These are phyloP conservation scores for Prunus padus DNA, from an alignment of 306 rosid species.

Conservation along the genomic window DNA sequence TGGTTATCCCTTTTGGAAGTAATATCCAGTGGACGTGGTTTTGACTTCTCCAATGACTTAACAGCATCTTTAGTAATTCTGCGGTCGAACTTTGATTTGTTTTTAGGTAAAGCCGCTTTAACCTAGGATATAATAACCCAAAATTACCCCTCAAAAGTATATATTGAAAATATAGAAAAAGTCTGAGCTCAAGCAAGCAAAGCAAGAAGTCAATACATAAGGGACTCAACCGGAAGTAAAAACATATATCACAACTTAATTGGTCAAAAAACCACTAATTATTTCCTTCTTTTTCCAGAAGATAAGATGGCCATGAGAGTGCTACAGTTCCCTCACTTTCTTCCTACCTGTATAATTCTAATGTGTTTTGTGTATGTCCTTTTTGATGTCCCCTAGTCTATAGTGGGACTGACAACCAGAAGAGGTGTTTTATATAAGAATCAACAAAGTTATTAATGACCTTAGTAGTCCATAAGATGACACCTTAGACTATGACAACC, in stretches of 20 bases:
- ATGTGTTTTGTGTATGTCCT: neutral
- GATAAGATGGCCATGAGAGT: neutral
- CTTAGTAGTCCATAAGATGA: neutral
- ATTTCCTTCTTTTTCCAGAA: neutral
- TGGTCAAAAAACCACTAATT: neutral
- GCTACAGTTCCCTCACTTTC: neutral
- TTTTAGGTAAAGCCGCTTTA: neutral
- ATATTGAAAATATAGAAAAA: neutral
- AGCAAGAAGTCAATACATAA: too few relatives aligned
- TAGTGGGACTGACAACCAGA: neutral
- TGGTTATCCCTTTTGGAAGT: constrained; percentile 13
- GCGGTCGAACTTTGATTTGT: constrained; percentile 10
- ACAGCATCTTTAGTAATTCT: constrained; percentile 8
- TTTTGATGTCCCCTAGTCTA: neutral
- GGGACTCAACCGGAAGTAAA: neutral
- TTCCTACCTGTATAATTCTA: neutral
- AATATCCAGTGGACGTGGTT: neutral
- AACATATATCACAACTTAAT: neutral
- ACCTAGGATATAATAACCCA: constrained; percentile 19
- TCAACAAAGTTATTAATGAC: neutral
- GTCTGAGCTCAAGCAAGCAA: neutral
- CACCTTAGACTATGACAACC: neutral
- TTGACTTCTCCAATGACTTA: constrained; percentile 10
- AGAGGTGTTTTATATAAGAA: neutral
- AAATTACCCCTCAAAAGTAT: neutral